Conservation (phyloP, 2,329 filamentous ascomycete genomes). For the Torrubiellomyces zombiae region DNA sequence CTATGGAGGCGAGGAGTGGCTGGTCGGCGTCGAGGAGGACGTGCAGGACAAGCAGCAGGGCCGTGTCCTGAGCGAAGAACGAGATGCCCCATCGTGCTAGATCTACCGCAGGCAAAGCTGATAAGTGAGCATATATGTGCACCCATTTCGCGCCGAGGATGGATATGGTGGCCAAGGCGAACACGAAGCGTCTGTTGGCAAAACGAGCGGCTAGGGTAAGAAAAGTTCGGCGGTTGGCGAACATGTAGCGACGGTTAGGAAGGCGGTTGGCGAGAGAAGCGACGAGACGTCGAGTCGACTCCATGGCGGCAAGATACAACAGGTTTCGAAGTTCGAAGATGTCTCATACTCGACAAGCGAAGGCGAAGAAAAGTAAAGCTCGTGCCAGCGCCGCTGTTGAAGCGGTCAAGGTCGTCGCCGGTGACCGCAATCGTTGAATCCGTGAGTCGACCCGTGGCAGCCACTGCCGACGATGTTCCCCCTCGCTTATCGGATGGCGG, state of each 20-base stretch:
- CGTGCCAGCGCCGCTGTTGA: constrained; percentile 1
- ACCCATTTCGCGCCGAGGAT: constrained; percentile 14
- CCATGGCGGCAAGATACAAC: constrained; percentile 1
- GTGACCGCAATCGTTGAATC: too few relatives aligned
- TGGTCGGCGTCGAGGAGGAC: constrained; percentile 11
- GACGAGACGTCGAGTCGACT: constrained; percentile 1
- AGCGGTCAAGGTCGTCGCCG: too few relatives aligned
- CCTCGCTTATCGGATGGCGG: too few relatives aligned
- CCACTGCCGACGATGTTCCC: too few relatives aligned
- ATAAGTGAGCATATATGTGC: constrained; percentile 16
- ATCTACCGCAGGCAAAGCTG: constrained; percentile 13
- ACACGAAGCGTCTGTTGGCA: constrained; percentile 15
- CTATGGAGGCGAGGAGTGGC: constrained; percentile 6
- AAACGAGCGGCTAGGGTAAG: constrained; percentile 8
- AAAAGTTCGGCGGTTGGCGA: constrained; percentile 4
- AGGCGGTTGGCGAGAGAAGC: constrained; percentile 2
- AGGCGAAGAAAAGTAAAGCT: not conserved
- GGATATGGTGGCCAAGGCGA: constrained; percentile 14
- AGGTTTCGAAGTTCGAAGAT: not conserved
- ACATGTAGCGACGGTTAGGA: constrained; percentile 1
- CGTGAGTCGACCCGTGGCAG: too few relatives aligned
- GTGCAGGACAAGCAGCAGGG: constrained; percentile 15
- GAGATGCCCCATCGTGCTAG: constrained; percentile 16
- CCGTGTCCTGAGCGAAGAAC: constrained; percentile 18
- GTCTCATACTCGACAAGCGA: constrained; percentile 2